Evolutionary conservation across 2,329 filamentous ascomycete genomes (phyloP).

Genomic region (Curvularia sp.): DNA sequence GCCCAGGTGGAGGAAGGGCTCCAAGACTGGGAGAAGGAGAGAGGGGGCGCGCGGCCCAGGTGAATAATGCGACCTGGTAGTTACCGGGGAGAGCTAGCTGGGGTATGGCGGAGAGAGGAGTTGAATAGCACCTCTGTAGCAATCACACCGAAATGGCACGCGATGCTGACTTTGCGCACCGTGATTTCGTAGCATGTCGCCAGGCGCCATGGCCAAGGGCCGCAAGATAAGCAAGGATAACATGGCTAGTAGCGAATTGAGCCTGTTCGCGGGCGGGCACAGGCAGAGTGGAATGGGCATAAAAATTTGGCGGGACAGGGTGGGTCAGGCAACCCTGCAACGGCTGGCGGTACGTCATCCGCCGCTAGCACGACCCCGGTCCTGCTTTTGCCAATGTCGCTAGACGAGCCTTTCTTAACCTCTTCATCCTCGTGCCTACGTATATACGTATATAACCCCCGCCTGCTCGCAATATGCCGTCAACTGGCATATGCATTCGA

Average conservation of each 20-base stretch:
- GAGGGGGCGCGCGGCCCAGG: constrained; percentile 4
- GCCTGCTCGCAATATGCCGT: constrained; percentile 20
- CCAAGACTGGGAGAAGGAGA: not conserved
- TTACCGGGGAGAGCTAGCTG: constrained; percentile 9
- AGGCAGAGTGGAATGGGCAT: constrained; percentile 14
- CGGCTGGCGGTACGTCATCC: constrained; percentile 23
- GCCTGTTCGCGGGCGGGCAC: constrained; percentile 6
- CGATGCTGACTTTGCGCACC: not conserved
- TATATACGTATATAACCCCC: not conserved
- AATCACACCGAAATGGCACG: not conserved
- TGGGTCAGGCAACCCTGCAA: constrained; percentile 17
- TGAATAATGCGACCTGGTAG: constrained; percentile 5
- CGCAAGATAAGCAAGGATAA: constrained; percentile 9
- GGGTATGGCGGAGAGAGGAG: constrained; percentile 3
- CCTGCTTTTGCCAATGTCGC: not conserved
- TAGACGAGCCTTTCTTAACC: not conserved
- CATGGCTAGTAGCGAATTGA: constrained; percentile 17
- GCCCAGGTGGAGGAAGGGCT: not conserved
- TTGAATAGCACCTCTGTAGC: not conserved
- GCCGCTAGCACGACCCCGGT: constrained; percentile 9
- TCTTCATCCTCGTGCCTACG: not conserved
- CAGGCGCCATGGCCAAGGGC: constrained; percentile 9
- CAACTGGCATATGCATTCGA: constrained; percentile 2
- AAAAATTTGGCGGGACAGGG: constrained; percentile 17
- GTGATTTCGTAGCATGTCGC: not conserved